Conservation (phyloP, 2,329 filamentous ascomycete species). For the Teratosphaeria epicoccoides region DNA sequence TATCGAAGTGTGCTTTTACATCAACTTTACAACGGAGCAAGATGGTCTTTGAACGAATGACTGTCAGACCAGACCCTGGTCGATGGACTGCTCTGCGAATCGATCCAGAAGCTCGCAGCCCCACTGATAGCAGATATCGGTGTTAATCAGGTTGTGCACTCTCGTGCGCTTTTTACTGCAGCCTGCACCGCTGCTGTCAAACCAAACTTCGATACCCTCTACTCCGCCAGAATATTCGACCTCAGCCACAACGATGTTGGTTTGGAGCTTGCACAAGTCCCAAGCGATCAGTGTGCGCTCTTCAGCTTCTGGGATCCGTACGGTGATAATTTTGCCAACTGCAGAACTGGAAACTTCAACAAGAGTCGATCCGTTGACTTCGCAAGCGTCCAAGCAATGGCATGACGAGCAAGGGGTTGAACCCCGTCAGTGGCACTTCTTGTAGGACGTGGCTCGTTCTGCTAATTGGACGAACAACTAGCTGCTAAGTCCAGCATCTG, state of each 20-base stretch:
- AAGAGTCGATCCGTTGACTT: slow-evolving; percentile 3
- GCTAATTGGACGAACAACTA: slow-evolving; percentile 13
- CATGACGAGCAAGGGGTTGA: neutral
- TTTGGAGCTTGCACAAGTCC: slow-evolving; percentile 10
- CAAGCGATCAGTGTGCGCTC: slow-evolving; percentile 5
- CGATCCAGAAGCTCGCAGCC: slow-evolving; percentile 3
- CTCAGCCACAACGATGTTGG: slow-evolving; percentile 11
- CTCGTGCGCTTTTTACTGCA: slow-evolving; percentile 6
- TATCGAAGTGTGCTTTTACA: neutral
- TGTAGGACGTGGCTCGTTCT: slow-evolving; percentile 7
- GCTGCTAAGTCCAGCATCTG: slow-evolving; percentile 6
- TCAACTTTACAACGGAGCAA: neutral
- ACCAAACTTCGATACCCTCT: slow-evolving; percentile 18
- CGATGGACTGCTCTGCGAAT: neutral
- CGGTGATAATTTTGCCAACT: slow-evolving; percentile 11
- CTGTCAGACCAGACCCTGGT: neutral
- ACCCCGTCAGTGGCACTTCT: neutral
- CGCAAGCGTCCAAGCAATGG: neutral
- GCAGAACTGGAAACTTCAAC: slow-evolving; percentile 5
- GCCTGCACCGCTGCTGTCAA: slow-evolving; percentile 9
- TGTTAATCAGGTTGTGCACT: slow-evolving; percentile 9
- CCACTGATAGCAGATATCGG: slow-evolving; percentile 3
- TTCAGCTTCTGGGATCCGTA: slow-evolving; percentile 11
- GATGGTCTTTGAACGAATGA: neutral
- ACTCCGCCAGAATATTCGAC: slow-evolving; percentile 12